Conservation (phyloP, 495 filamentous ascomycete genomes). For the Podospora conica region DNA sequence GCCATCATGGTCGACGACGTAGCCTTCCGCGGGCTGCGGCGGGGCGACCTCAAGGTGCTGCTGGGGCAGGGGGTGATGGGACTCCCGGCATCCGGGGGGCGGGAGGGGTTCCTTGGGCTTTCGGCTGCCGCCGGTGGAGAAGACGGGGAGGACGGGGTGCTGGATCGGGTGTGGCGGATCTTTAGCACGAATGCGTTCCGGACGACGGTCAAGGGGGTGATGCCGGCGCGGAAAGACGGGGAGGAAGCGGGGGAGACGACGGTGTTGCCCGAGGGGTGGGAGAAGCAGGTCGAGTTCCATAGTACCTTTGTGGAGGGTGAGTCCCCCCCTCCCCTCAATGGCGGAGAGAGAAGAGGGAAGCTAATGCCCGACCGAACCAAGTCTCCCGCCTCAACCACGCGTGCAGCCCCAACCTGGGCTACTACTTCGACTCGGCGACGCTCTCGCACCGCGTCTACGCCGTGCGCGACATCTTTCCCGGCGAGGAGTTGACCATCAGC, state of each 20-base stretch:
- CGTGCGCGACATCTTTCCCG: constrained; percentile 24
- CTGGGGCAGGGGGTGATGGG: constrained; percentile 20
- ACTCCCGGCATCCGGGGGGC: constrained; percentile 23
- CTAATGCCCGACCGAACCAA: background rate
- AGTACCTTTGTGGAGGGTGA: constrained; percentile 28
- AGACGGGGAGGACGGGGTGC: constrained; percentile 6
- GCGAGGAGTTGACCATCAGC: constrained; percentile 28
- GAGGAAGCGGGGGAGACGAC: background rate
- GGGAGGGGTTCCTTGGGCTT: constrained; percentile 21
- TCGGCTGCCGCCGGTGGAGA: constrained; percentile 9
- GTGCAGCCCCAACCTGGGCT: constrained; percentile 31
- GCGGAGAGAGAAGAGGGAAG: background rate
- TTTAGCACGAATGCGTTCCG: constrained; percentile 30
- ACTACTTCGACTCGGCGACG: constrained; percentile 31
- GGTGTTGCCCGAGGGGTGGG: background rate
- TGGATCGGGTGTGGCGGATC: constrained; percentile 25
- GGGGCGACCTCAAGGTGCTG: constrained; percentile 18
- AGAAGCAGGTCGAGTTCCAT: constrained; percentile 24
- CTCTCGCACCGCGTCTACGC: constrained; percentile 28
- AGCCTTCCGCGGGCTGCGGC: constrained; percentile 19
- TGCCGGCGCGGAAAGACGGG: background rate
- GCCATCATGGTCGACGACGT: constrained; percentile 30
- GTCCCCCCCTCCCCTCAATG: background rate
- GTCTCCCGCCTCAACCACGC: constrained; percentile 35
- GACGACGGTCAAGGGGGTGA: constrained; percentile 16